Evolutionary conservation across 495 filamentous ascomycete species (phyloP).

Genomic region (Glutinoglossum americanum): DNA sequence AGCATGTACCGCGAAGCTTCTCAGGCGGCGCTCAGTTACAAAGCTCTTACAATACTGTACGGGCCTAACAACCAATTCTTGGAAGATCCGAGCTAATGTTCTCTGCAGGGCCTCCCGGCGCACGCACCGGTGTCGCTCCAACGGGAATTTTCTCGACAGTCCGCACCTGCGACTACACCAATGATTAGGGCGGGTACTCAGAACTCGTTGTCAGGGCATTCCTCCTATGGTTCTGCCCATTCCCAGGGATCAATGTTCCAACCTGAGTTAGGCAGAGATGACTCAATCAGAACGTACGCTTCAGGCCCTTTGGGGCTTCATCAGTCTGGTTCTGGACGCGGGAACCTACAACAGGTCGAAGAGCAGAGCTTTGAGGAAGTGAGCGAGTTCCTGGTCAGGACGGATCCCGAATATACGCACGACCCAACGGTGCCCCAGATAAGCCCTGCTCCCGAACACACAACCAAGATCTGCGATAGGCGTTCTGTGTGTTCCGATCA

Average conservation of each 20-base stretch:
- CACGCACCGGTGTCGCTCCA: background rate
- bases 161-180: background rate
- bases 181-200: background rate
- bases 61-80: background rate
- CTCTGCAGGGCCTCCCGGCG: background rate
- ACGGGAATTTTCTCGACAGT: slow-evolving; percentile 2
- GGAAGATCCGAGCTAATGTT: background rate
- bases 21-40: background rate
- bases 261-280: background rate
- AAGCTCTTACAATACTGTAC: background rate
- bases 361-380: background rate
- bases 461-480: background rate
- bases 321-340: background rate
- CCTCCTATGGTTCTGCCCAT: background rate
- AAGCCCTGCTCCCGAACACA: background rate
- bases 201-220: background rate
- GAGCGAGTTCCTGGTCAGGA: background rate
- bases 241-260: background rate
- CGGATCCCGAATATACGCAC: background rate
- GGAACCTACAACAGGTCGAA: background rate
- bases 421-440: background rate
- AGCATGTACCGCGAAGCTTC: background rate
- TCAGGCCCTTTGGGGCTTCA: background rate
- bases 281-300: background rate
- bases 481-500: background rate